Evolutionary conservation across 371 early-diverging fungal genomes (phyloP).

Genomic region (Phascolomyces articulosus): DNA sequence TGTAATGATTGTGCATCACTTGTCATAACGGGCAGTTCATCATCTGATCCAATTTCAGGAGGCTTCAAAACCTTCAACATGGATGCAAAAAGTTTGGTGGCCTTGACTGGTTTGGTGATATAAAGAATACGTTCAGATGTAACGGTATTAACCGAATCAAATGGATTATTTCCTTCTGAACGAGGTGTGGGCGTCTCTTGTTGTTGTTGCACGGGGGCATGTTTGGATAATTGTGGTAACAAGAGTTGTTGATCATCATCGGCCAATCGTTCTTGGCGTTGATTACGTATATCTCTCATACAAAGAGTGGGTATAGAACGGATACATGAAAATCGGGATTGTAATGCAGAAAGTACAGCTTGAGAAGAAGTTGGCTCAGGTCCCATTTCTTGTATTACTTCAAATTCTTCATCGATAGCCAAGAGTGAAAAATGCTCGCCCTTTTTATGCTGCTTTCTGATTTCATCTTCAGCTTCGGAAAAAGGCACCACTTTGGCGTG

Average conservation of each 20-base stretch:
- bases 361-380: constrained; percentile 2
- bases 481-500: neutral
- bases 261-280: neutral
- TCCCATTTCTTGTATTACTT: neutral
- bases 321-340: neutral
- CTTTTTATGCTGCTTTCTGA: neutral
- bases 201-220: neutral
- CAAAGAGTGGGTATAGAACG: constrained; percentile 11
- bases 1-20: neutral
- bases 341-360: constrained; percentile 4
- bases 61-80: constrained; percentile 9
- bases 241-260: neutral
- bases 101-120: constrained; percentile 20
- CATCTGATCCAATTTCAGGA: neutral
- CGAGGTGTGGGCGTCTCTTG: constrained; percentile 5
- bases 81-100: constrained; percentile 11
- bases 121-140: neutral
- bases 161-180: constrained; percentile 6
- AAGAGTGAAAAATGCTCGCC: neutral
- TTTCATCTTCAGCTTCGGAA: constrained; percentile 1
- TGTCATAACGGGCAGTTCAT: too few relatives aligned
- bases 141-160: neutral
- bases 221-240: neutral
- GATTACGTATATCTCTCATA: constrained; percentile 15
- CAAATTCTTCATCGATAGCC: constrained; percentile 14